Conservation (phyloP, 1,284 basidiomycete genomes). For the Microbotryomycetes sp. region DNA sequence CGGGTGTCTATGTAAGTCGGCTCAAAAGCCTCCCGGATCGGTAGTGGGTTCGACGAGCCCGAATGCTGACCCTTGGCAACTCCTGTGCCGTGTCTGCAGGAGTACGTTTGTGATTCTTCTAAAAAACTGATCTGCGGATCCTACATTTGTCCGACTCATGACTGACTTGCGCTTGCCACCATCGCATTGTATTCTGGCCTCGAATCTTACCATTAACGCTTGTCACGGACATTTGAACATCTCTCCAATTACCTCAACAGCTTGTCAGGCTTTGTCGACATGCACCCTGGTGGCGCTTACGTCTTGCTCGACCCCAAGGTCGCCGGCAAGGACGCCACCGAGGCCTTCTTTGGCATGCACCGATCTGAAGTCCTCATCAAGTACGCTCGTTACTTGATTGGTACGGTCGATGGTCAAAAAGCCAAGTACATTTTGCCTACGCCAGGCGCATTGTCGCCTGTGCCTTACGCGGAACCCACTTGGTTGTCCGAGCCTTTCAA, state of each 20-base stretch:
- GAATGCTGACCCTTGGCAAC: background rate
- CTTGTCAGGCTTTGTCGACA: conserved; percentile 62
- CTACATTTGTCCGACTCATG: background rate
- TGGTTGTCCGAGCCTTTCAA: conserved; percentile 74
- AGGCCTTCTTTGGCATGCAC: conserved; percentile 76
- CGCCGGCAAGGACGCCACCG: conserved; percentile 60
- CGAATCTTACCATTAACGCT: too few species aligned
- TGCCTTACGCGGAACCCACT: conserved; percentile 76
- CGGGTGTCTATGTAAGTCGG: conserved; percentile 62
- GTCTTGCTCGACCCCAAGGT: conserved; percentile 49
- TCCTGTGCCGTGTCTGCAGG: background rate
- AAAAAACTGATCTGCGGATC: background rate
- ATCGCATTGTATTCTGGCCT: background rate
- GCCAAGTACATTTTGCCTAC: conserved; percentile 52
- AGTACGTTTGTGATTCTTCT: background rate
- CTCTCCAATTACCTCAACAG: too few species aligned
- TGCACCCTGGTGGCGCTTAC: conserved; percentile 74
- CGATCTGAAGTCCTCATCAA: conserved; percentile 67
- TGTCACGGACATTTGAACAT: too few species aligned
- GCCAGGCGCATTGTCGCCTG: conserved; percentile 51
- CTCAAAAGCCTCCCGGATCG: background rate
- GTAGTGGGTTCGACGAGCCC: background rate
- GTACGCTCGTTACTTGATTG: conserved; percentile 34
- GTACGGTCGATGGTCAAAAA: conserved; percentile 56
- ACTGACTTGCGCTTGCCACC: background rate